Evolutionary conservation across 139 green algal species (phyloP).

Genomic region (Haematococcus lacustris): DNA sequence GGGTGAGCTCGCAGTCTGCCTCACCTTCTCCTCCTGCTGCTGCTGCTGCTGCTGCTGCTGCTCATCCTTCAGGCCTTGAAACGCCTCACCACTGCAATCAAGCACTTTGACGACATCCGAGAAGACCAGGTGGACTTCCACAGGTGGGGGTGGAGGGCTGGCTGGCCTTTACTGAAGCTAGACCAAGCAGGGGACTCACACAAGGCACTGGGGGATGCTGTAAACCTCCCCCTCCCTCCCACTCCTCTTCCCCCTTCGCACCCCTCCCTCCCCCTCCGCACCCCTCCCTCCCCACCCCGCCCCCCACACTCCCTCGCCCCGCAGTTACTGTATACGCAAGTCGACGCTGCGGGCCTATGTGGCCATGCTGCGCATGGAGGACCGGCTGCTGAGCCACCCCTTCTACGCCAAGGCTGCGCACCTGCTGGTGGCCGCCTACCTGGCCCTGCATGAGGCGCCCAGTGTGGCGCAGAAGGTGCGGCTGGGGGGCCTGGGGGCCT

Average conservation of each 20-base stretch:
- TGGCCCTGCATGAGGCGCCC: conserved; percentile 60
- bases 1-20: no score
- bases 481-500: no score
- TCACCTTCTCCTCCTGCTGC: no score
- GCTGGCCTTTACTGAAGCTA: no score
- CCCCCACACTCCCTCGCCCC: not conserved
- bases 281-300: no score
- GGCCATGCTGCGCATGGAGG: conserved; percentile 80
- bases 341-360: conserved; percentile 92
- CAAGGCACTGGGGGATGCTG: no score
- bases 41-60: no score
- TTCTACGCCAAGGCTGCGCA: conserved; percentile 66
- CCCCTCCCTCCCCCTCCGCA: no score
- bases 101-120: conserved; percentile 80
- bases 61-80: conserved; percentile 90
- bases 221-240: not conserved
- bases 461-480: conserved; percentile 5
- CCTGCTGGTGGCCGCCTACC: conserved; percentile 65
- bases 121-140: conserved; percentile 99
- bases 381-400: conserved; percentile 60
- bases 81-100: conserved; percentile 62
- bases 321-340: conserved; percentile 80
- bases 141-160: conserved; percentile 31
- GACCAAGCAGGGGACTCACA: no score
- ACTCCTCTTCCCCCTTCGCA: not conserved